Percentiles rank a stretch among this genome's conserved stretches.
Evolutionary conservation across 140 eudicot genomes (phyloP).

Genomic region (Erigeron philadelphicus): DNA sequence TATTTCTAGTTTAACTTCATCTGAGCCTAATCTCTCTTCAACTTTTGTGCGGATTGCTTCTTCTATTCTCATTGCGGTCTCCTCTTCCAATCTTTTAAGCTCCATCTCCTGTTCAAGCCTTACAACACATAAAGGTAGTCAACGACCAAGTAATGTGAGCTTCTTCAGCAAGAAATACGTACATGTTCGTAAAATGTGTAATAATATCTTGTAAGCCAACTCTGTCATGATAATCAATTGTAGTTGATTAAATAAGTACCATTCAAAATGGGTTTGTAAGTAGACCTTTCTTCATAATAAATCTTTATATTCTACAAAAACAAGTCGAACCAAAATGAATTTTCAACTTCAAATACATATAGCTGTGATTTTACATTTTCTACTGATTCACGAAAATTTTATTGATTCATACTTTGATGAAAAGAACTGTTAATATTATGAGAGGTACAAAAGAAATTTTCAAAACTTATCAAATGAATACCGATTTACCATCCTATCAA

Average conservation of each 20-base stretch:
- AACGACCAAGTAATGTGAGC: not conserved
- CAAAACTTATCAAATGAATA: not conserved
- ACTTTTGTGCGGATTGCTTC: conserved; percentile 86
- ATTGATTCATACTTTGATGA: not conserved
- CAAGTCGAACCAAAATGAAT: not conserved
- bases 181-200: not conserved
- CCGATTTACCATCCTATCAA: not conserved
- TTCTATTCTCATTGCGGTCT: conserved; percentile 85
- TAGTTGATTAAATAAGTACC: not conserved
- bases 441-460: not conserved
- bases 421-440: not conserved
- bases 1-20: conserved; percentile 63
- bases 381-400: not conserved
- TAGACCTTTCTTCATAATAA: too few relatives aligned
- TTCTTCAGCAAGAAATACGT: not conserved
- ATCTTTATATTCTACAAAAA: not conserved
- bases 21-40: conserved; percentile 69
- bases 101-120: conserved; percentile 75
- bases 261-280: too few relatives aligned
- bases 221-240: not conserved
- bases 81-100: conserved; percentile 78
- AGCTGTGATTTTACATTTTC: not conserved
- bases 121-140: conserved; percentile 20
- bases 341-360: not conserved
- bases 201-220: not conserved